These are phyloP conservation scores for Bolboschoenoplectus hybrid DNA, from an alignment of 202 grass and related monocot genomes.

Conservation along the genomic window DNA sequence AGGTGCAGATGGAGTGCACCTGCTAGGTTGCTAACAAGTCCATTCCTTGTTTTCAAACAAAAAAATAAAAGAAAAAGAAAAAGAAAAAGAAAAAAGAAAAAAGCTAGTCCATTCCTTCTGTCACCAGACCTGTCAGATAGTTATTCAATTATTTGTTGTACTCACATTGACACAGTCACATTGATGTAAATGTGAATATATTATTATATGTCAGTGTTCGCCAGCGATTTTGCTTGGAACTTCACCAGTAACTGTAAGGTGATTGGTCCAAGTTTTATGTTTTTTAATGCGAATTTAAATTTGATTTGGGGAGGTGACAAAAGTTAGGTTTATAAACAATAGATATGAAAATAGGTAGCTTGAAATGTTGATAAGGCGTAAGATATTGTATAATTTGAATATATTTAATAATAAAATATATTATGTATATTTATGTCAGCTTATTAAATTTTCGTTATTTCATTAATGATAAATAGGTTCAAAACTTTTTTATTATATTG, in stretches of 20 bases:
- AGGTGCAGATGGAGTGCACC: slow-evolving; percentile 17
- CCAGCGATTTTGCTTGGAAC: not conserved
- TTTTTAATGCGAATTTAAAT: not conserved
- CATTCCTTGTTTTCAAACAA: not conserved
- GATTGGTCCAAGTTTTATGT: not conserved
- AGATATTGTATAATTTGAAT: not conserved
- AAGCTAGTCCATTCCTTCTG: not conserved
- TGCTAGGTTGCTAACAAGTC: not conserved
- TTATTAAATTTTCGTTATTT: too few species aligned
- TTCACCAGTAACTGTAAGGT: not conserved
- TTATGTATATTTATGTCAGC: not conserved
- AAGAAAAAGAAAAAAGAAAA: too few species aligned
- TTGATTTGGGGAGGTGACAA: not conserved
- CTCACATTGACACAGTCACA: not conserved
- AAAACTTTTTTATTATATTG: too few species aligned
- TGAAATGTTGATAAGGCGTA: too few species aligned
- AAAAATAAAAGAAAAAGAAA: too few species aligned
- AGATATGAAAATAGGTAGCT: not conserved
- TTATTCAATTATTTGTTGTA: not conserved
- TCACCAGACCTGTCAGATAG: not conserved
- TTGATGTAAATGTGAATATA: not conserved
- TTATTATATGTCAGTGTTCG: too few species aligned
- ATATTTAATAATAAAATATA: not conserved
- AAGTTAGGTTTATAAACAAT: not conserved
- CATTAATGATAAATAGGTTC: too few species aligned